Conservation (phyloP, 1,139 yeast genomes). For the Candida pseudoviswanathii region DNA sequence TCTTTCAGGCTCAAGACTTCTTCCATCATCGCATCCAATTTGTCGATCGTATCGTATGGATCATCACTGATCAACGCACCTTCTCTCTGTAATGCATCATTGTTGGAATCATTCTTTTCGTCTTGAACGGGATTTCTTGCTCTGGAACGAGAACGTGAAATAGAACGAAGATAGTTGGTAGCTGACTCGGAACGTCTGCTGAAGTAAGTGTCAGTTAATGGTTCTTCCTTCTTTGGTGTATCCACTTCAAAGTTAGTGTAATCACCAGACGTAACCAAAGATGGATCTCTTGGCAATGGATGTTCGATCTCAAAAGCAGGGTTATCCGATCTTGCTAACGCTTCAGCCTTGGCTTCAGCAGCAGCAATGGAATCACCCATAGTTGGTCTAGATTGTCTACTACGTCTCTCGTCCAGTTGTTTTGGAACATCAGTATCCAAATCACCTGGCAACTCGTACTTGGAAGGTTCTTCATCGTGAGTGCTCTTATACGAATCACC, state of each 20-base stretch:
- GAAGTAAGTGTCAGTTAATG: constrained; percentile 27
- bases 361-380: constrained; percentile 53
- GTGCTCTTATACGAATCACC: constrained; percentile 66
- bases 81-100: constrained; percentile 41
- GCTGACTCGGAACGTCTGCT: constrained; percentile 37
- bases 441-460: constrained; percentile 49
- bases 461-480: constrained; percentile 39
- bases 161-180: constrained; percentile 57
- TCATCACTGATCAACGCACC: constrained; percentile 53
- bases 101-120: constrained; percentile 47
- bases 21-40: constrained; percentile 45
- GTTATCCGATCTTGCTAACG: constrained; percentile 5
- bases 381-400: constrained; percentile 50
- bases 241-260: constrained; percentile 52
- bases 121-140: constrained; percentile 31
- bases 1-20: constrained; percentile 32
- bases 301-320: constrained; percentile 12
- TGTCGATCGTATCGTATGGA: constrained; percentile 43
- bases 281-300: constrained; percentile 36
- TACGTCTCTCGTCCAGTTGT: constrained; percentile 39
- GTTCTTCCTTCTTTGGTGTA: constrained; percentile 23
- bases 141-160: constrained; percentile 65
- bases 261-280: constrained; percentile 52
- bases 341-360: constrained; percentile 33
- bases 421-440: constrained; percentile 24